Percentiles rank a stretch among this genome's conserved stretches.
These are phyloP conservation scores for Penicillium sp. DNA, from an alignment of 2,329 filamentous ascomycete genomes.

Conservation along the genomic window DNA sequence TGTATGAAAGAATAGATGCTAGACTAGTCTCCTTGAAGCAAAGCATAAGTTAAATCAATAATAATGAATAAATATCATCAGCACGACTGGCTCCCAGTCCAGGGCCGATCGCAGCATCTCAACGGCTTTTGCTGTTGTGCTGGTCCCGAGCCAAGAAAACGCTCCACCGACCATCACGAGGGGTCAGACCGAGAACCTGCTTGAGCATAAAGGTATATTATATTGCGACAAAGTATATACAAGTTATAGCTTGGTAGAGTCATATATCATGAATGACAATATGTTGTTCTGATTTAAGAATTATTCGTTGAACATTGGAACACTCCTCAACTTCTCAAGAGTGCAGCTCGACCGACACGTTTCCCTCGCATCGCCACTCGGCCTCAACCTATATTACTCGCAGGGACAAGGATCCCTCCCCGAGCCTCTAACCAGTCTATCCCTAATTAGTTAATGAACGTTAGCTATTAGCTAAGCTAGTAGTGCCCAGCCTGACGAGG, in stretches of 20 bases:
- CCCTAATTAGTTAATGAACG: not conserved
- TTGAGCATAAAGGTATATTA: not conserved
- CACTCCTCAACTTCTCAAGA: too few relatives aligned
- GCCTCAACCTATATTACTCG: not conserved
- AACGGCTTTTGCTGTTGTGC: conserved; percentile 17
- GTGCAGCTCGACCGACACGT: not conserved
- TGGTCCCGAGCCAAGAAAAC: not conserved
- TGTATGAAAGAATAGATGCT: too few relatives aligned
- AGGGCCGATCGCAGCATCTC: conserved; percentile 15
- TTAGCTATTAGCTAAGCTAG: not conserved
- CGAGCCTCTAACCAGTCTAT: not conserved
- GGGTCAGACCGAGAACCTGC: not conserved
- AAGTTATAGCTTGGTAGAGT: not conserved
- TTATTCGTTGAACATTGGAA: too few relatives aligned
- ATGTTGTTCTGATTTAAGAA: too few relatives aligned
- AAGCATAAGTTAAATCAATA: not conserved
- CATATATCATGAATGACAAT: not conserved
- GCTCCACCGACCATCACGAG: conserved; percentile 6
- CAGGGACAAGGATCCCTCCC: not conserved
- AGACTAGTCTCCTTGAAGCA: not conserved
- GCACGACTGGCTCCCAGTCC: not conserved
- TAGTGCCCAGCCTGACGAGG: not conserved
- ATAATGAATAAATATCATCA: too few relatives aligned
- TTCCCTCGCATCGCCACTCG: not conserved
- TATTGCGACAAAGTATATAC: not conserved